phyloP scores from a whole-genome alignment of 2,329 filamentous ascomycete genomes.

The Monosporascus ibericus region DNA sequence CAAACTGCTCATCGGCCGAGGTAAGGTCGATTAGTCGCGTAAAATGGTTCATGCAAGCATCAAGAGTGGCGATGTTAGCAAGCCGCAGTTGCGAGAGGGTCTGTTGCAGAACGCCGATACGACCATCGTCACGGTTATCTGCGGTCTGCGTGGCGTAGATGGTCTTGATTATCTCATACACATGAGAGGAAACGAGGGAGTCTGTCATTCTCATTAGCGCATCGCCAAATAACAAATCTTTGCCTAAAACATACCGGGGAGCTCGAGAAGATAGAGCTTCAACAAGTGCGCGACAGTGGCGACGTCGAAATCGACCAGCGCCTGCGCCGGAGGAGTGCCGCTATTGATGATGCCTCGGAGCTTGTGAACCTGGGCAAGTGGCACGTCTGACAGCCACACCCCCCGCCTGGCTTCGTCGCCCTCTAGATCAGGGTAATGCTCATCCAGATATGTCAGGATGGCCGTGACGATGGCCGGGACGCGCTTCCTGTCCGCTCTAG shows the following conservation, averaged over 20 bases:
- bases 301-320: conserved; percentile 84
- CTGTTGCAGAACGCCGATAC: conserved; percentile 87
- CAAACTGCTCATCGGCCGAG: conserved; percentile 85
- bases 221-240: not conserved
- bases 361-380: conserved; percentile 76
- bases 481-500: conserved; percentile 88
- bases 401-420: conserved; percentile 87
- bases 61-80: conserved; percentile 96
- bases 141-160: conserved; percentile 82
- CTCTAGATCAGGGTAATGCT: conserved; percentile 95
- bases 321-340: conserved; percentile 68
- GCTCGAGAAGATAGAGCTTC: conserved; percentile 89
- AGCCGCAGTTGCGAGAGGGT: conserved; percentile 91
- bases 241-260: conserved; percentile 63
- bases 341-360: conserved; percentile 80
- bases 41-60: conserved; percentile 97
- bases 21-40: conserved; percentile 94
- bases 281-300: conserved; percentile 88
- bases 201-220: conserved; percentile 48
- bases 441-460: conserved; percentile 89
- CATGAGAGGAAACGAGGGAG: conserved; percentile 95
- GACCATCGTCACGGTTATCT: conserved; percentile 69
- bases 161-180: conserved; percentile 97
- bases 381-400: conserved; percentile 93
- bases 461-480: conserved; percentile 90